A percentile compares a stretch with the other conserved stretches of the same genome.
Conservation (phyloP, 139 green algal species). For the Auxenochlorella pyrenoidosa region DNA sequence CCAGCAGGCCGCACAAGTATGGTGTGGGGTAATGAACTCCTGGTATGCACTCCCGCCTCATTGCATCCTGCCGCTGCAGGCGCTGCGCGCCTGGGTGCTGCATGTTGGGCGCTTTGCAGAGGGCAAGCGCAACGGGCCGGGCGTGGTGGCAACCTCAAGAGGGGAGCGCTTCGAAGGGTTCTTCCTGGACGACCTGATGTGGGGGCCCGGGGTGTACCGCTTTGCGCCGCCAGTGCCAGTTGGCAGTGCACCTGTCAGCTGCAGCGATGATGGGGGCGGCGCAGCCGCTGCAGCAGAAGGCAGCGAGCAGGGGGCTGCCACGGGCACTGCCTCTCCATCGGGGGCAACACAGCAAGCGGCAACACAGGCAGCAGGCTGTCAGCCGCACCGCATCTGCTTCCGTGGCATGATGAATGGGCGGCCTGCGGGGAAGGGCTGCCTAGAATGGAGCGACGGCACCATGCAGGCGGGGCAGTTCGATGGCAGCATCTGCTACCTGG, state of each 20-base stretch:
- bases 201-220: background rate
- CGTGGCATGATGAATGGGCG: slow-evolving; percentile 25
- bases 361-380: no score
- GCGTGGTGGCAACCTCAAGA: background rate
- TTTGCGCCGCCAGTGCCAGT: background rate
- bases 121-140: slow-evolving; percentile 13
- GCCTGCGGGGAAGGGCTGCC: slow-evolving; percentile 6
- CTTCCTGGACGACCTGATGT: slow-evolving; percentile 24
- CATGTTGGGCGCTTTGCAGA: background rate
- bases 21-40: no score
- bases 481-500: background rate
- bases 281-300: background rate
- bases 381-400: background rate
- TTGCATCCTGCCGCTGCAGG: background rate
- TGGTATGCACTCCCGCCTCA: background rate
- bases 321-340: no score
- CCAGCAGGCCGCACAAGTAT: no score
- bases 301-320: no score
- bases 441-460: slow-evolving; percentile 16
- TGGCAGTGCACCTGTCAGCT: background rate
- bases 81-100: background rate
- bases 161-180: slow-evolving; percentile 12
- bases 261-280: background rate
- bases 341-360: background rate
- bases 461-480: slow-evolving; percentile 24